These are phyloP conservation scores for Gracilaria gracilis DNA, from an alignment of 23 red algal species.

Conservation along the genomic window DNA sequence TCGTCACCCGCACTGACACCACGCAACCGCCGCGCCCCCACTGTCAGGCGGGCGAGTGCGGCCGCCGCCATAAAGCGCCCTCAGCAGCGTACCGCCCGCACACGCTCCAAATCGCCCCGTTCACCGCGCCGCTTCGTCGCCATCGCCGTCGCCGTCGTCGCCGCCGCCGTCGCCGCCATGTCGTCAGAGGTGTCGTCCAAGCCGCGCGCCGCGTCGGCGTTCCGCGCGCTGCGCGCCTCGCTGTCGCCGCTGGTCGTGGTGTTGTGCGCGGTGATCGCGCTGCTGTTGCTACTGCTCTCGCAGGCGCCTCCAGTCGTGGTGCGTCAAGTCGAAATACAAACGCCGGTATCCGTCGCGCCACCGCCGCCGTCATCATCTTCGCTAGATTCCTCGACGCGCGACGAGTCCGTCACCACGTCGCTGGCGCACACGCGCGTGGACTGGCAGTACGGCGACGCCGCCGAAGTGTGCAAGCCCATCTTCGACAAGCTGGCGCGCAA, in stretches of 20 bases:
- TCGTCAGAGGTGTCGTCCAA: neutral
- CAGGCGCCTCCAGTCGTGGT: neutral
- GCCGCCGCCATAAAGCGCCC: too few relatives aligned
- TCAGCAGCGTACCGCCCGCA: too few relatives aligned
- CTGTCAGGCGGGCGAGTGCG: too few relatives aligned
- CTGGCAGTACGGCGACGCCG: slow-evolving; percentile 3
- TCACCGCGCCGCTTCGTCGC: too few relatives aligned
- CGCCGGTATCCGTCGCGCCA: too few relatives aligned
- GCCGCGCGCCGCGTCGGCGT: neutral
- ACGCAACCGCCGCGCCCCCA: too few relatives aligned
- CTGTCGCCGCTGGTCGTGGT: neutral
- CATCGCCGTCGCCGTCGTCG: too few relatives aligned
- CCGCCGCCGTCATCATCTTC: too few relatives aligned
- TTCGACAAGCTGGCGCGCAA: slow-evolving; percentile 22
- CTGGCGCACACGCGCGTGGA: slow-evolving; percentile 28
- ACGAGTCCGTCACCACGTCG: neutral
- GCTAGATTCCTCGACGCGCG: too few relatives aligned
- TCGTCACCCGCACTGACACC: too few relatives aligned
- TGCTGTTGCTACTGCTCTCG: neutral
- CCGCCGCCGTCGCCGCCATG: too few relatives aligned
- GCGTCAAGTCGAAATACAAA: neutral
- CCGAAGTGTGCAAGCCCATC: slow-evolving; percentile 29
- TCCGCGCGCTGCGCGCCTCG: neutral
- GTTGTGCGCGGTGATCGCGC: neutral
- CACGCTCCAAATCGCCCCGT: too few relatives aligned